Evolutionary conservation across 164 flowering plant genomes (phyloP).

Genomic region (Umbellularia californica): DNA sequence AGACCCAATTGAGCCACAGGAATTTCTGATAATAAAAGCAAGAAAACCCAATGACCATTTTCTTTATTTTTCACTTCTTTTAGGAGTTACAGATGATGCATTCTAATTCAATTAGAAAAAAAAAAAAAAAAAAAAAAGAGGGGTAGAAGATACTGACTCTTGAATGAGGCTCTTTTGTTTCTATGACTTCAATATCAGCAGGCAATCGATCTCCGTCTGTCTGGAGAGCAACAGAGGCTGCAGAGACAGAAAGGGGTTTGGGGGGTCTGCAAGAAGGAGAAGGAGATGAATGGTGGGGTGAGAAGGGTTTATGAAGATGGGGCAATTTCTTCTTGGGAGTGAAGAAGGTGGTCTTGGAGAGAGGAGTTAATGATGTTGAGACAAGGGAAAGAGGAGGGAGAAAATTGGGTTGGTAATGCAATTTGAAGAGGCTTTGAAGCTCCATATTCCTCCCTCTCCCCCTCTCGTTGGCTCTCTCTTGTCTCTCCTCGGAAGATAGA

Average conservation of each 20-base stretch:
- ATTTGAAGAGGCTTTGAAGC: neutral
- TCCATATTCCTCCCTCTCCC: neutral
- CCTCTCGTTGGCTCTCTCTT: no score
- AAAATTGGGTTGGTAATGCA: no score
- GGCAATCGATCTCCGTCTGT: slow-evolving; percentile 50
- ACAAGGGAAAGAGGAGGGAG: neutral
- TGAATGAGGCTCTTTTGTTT: slow-evolving; percentile 56
- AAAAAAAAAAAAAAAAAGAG: neutral
- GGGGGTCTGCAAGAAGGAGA: neutral
- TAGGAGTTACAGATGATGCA: neutral
- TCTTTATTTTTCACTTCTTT: neutral
- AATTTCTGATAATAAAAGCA: neutral
- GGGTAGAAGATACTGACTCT: slow-evolving; percentile 31
- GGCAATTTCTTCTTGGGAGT: slow-evolving; percentile 1
- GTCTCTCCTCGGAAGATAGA: no score
- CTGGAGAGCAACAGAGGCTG: slow-evolving; percentile 22
- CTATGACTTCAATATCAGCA: slow-evolving; percentile 54
- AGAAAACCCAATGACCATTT: neutral
- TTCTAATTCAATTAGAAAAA: neutral
- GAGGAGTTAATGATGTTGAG: neutral
- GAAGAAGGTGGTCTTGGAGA: neutral
- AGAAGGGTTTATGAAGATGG: slow-evolving; percentile 10
- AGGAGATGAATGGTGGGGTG: slow-evolving; percentile 22
- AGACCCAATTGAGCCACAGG: neutral
- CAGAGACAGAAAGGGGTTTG: neutral